Evolutionary conservation across 2,329 filamentous ascomycete species (phyloP).

Genomic region (Penicillium italicum): DNA sequence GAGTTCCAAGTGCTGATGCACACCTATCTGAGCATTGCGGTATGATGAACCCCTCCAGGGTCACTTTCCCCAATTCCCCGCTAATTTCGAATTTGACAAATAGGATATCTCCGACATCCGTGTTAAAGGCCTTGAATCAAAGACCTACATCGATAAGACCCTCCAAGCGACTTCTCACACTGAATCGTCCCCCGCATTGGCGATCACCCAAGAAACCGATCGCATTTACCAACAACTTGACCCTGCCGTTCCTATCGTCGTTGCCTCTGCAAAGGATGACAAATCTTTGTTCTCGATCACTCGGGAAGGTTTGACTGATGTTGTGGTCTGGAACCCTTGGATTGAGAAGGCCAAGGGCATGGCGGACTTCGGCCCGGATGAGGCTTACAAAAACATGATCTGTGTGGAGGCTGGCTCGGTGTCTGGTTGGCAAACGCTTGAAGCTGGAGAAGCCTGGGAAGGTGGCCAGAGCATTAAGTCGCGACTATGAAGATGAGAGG

Average conservation of each 20-base stretch:
- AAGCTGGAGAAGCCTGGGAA: conserved; percentile 70
- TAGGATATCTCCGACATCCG: conserved; percentile 75
- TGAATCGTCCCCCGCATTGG: conserved; percentile 61
- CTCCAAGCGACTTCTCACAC: conserved; percentile 60
- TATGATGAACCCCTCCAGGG: conserved; percentile 43
- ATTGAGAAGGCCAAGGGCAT: conserved; percentile 76
- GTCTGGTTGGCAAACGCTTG: conserved; percentile 74
- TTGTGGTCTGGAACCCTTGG: conserved; percentile 98
- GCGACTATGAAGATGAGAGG: conserved; percentile 23
- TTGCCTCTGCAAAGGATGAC: conserved; percentile 47
- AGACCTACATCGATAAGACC: conserved; percentile 81
- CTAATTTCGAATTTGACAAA: conserved; percentile 11
- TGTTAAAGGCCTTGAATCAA: conserved; percentile 71
- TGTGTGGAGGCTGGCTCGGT: conserved; percentile 91
- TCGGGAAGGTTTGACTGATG: conserved; percentile 79
- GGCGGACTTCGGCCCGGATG: conserved; percentile 82
- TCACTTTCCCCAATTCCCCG: not conserved
- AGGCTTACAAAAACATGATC: conserved; percentile 88
- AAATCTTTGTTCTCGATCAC: conserved; percentile 67
- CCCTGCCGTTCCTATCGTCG: conserved; percentile 45
- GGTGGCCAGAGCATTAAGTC: conserved; percentile 57
- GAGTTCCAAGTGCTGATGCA: conserved; percentile 91
- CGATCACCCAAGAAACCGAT: conserved; percentile 76
- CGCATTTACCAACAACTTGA: conserved; percentile 72
- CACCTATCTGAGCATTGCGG: conserved; percentile 79